These are phyloP conservation scores for Coix lacrymajobi DNA, from an alignment of 176 grass and related monocot species.

Conservation along the genomic window DNA sequence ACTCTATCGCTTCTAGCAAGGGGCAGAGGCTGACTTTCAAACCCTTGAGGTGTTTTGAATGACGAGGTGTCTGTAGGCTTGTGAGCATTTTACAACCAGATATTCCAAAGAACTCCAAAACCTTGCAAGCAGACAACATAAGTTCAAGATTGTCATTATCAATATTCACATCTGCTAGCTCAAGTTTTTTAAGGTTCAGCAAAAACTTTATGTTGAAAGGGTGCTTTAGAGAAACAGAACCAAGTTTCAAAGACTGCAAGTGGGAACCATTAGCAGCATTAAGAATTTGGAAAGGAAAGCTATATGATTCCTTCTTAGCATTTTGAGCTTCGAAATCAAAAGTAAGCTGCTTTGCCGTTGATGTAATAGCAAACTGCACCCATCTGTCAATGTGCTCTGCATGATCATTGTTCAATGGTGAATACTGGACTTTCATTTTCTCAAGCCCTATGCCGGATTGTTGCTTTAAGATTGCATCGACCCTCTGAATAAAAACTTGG, in stretches of 20 bases:
- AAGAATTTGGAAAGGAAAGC: background rate
- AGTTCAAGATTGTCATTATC: background rate
- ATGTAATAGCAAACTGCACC: background rate
- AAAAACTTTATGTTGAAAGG: background rate
- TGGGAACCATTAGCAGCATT: background rate
- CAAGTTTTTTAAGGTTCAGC: background rate
- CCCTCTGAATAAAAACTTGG: background rate
- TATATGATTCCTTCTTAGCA: background rate
- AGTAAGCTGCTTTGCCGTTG: conserved; percentile 2
- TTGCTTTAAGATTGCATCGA: background rate
- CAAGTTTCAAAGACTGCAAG: background rate
- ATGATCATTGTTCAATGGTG: background rate
- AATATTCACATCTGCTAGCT: background rate
- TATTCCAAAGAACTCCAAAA: conserved; percentile 6
- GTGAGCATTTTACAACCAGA: background rate
- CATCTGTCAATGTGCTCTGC: background rate
- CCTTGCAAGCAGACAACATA: background rate
- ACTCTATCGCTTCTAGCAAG: background rate
- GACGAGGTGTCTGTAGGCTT: background rate
- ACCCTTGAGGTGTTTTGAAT: background rate
- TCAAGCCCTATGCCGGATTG: background rate
- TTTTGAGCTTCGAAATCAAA: background rate
- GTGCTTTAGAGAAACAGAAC: background rate
- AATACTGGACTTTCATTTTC: background rate
- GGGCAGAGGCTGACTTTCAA: background rate